These are phyloP conservation scores for Suhomyces sp. DNA, from an alignment of 805 yeast genomes.

Conservation along the genomic window DNA sequence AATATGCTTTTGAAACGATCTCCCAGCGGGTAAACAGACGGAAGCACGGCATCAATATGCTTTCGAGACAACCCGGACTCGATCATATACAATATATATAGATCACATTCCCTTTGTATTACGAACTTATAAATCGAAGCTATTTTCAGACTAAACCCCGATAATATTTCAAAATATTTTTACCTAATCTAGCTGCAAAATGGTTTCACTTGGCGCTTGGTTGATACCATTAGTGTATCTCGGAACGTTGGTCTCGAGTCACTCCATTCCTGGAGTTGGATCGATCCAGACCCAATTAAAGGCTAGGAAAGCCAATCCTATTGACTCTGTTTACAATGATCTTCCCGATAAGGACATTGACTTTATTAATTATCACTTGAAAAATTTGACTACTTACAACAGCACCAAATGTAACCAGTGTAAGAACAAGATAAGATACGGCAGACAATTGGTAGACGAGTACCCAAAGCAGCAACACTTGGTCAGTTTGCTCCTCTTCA, in stretches of 20 bases:
- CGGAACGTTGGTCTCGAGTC: constrained; percentile 10
- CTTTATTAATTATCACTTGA: constrained; percentile 27
- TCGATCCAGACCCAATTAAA: constrained; percentile 21
- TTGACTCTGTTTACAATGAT: constrained; percentile 25
- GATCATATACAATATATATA: neutral
- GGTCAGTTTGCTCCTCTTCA: constrained; percentile 33
- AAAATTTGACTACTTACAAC: constrained; percentile 25
- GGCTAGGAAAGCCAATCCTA: constrained; percentile 18
- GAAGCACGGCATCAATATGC: neutral
- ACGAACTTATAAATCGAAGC: neutral
- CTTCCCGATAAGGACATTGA: constrained; percentile 26
- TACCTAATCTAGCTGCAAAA: neutral
- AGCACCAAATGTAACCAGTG: constrained; percentile 36
- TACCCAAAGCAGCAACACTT: constrained; percentile 35
- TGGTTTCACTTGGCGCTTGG: neutral
- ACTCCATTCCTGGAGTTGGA: constrained; percentile 25
- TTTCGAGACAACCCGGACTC: neutral
- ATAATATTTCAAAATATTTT: neutral
- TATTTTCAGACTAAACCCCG: neutral
- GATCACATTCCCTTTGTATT: neutral
- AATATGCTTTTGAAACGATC: too few species aligned
- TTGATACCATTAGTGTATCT: neutral
- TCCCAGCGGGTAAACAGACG: neutral
- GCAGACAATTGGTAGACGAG: constrained; percentile 22
- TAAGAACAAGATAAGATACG: constrained; percentile 33